A percentile compares a stretch with the other conserved stretches of the same genome.
These are phyloP conservation scores for Mucor lusitanicus DNA, from an alignment of 371 early-diverging fungal species.

Conservation along the genomic window DNA sequence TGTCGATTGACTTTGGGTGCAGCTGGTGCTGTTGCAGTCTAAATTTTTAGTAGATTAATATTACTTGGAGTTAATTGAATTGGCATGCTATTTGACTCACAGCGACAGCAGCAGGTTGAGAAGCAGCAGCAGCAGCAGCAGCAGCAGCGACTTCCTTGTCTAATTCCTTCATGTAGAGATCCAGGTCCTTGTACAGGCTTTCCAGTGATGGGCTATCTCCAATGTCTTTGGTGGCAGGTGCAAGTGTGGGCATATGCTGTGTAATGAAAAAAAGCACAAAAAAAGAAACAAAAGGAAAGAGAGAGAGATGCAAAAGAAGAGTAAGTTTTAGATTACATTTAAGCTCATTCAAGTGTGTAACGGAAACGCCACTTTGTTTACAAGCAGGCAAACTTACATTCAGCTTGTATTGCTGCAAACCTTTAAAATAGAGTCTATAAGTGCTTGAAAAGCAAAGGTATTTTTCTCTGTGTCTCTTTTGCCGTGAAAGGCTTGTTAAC, in stretches of 20 bases:
- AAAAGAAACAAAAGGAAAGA: not conserved
- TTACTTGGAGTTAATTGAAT: not conserved
- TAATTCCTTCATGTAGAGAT: conserved; percentile 38
- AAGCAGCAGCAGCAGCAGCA: not conserved
- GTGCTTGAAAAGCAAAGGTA: too few relatives aligned
- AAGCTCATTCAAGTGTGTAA: not conserved
- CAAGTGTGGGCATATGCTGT: not conserved
- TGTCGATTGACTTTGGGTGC: not conserved
- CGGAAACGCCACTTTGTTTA: not conserved
- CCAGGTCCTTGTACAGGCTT: conserved; percentile 35
- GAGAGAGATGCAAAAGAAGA: conserved; percentile 13
- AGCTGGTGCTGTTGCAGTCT: not conserved
- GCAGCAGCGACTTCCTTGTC: not conserved
- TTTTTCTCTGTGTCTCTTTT: too few relatives aligned
- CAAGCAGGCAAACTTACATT: not conserved
- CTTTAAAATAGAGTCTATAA: too few relatives aligned
- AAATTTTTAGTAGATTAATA: not conserved
- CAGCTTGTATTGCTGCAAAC: not conserved
- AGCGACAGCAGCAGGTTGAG: not conserved
- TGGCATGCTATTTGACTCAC: not conserved
- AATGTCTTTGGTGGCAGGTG: not conserved
- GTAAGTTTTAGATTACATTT: not conserved
- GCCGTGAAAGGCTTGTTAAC: too few relatives aligned
- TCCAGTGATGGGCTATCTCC: conserved; percentile 30
- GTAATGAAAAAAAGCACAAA: not conserved